Evolutionary conservation across 768 basidiomycete genomes (phyloP).

Genomic region (Lentinula lateritia): DNA sequence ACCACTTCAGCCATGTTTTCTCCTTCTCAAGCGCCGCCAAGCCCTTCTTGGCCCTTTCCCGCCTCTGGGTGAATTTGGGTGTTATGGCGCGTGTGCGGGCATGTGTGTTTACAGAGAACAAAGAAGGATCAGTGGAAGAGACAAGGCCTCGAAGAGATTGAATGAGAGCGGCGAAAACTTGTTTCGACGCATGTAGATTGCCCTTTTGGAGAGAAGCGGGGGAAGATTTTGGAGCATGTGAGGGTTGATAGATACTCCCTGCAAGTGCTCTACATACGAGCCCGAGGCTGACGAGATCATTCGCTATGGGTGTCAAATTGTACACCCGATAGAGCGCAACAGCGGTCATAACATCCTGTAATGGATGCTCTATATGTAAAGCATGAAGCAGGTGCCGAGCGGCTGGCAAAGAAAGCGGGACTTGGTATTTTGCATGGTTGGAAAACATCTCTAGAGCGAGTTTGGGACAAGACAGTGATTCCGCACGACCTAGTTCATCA

Average conservation of each 20-base stretch:
- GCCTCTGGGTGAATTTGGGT: background rate
- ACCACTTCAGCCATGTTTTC: slow-evolving; percentile 6
- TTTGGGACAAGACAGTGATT: slow-evolving; percentile 32
- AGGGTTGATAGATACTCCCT: slow-evolving; percentile 15
- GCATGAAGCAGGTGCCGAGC: slow-evolving; percentile 38
- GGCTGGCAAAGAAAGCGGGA: slow-evolving; percentile 31
- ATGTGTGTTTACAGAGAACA: background rate
- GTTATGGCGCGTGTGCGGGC: background rate
- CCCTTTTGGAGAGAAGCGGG: background rate
- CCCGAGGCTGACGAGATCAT: slow-evolving; percentile 34
- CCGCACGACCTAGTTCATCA: slow-evolving; percentile 31
- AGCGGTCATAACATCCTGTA: slow-evolving; percentile 29
- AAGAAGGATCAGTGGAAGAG: background rate
- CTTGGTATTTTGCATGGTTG: slow-evolving; percentile 39
- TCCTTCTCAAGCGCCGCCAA: background rate
- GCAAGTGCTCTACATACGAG: slow-evolving; percentile 37
- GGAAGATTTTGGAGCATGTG: background rate
- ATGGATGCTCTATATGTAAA: slow-evolving; percentile 26
- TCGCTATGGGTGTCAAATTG: slow-evolving; percentile 32
- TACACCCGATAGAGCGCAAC: slow-evolving; percentile 36
- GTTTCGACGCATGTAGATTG: background rate
- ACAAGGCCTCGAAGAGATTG: background rate
- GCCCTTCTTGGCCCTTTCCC: background rate
- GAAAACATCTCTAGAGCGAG: slow-evolving; percentile 39
- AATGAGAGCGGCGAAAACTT: slow-evolving; percentile 3